phyloP scores from a whole-genome alignment of 1,139 yeast species.

The Arxiozyma slooffiae region DNA sequence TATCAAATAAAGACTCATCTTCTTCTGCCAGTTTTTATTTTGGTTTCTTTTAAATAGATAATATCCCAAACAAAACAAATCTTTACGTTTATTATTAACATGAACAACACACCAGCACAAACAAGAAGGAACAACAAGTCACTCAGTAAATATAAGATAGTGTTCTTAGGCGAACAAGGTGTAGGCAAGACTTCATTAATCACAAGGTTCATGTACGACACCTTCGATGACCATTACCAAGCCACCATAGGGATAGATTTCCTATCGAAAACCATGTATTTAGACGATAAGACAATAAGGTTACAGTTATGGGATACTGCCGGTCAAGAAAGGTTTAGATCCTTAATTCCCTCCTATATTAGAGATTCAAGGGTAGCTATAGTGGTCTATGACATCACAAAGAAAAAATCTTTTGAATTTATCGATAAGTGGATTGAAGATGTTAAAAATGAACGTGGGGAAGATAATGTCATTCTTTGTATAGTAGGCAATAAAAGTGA shows the following conservation, averaged over 20 bases:
- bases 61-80: too few relatives aligned
- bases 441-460: conserved; percentile 67
- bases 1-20: too few relatives aligned
- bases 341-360: conserved; percentile 87
- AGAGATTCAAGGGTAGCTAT: conserved; percentile 97
- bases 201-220: conserved; percentile 94
- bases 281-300: conserved; percentile 64
- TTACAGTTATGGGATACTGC: conserved; percentile 97
- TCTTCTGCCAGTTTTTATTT: too few relatives aligned
- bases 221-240: conserved; percentile 88
- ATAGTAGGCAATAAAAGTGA: conserved; percentile 79
- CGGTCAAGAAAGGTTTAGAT: conserved; percentile 95
- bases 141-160: conserved; percentile 74
- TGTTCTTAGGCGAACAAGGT: conserved; percentile 94
- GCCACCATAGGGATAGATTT: conserved; percentile 97
- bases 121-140: conserved; percentile 17
- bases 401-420: conserved; percentile 68
- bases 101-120: neutral
- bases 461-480: conserved; percentile 55
- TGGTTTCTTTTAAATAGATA: too few relatives aligned
- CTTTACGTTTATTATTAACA: too few relatives aligned
- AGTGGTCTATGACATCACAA: conserved; percentile 87
- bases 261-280: conserved; percentile 74
- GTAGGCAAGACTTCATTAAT: conserved; percentile 93
- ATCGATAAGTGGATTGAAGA: conserved; percentile 77